phyloP scores from a whole-genome alignment of 495 filamentous ascomycete genomes.

The Podospora tetraspora region DNA sequence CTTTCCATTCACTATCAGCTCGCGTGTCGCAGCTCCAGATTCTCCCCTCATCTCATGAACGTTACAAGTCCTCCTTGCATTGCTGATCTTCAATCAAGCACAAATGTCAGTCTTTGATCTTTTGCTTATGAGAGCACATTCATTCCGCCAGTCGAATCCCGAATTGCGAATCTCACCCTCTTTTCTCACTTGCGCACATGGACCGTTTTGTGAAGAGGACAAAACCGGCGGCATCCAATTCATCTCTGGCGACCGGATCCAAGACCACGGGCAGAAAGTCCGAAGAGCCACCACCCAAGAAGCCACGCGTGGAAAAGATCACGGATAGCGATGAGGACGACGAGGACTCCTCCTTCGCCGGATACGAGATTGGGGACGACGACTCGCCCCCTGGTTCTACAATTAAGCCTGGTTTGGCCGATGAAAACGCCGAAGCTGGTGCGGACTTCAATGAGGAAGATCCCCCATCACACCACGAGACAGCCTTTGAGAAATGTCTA shows the following conservation, averaged over 20 bases:
- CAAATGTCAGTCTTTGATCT: not conserved
- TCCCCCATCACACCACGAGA: slow-evolving; percentile 31
- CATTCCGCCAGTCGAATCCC: not conserved
- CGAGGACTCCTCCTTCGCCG: slow-evolving; percentile 7
- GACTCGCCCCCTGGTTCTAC: not conserved
- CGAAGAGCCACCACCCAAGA: slow-evolving; percentile 32
- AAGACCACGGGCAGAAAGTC: slow-evolving; percentile 9
- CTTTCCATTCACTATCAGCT: not conserved
- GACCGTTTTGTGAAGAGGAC: slow-evolving; percentile 29
- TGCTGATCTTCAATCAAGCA: not conserved
- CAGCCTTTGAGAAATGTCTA: slow-evolving; percentile 73
- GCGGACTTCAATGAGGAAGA: slow-evolving; percentile 6
- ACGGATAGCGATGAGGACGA: slow-evolving; percentile 26
- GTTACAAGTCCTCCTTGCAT: not conserved
- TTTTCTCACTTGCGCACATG: slow-evolving; percentile 17
- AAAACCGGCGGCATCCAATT: slow-evolving; percentile 2
- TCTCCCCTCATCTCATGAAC: not conserved
- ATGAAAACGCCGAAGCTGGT: not conserved
- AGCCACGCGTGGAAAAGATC: slow-evolving; percentile 26
- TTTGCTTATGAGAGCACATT: not conserved
- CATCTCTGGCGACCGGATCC: slow-evolving; percentile 4
- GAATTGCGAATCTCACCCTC: not conserved
- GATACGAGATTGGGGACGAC: slow-evolving; percentile 2
- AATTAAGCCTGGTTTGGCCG: not conserved
- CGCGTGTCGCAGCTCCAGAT: not conserved